Percentiles rank a stretch among this genome's conserved stretches.
phyloP scores from a whole-genome alignment of 768 basidiomycete species.

The Arthromyces matolae region DNA sequence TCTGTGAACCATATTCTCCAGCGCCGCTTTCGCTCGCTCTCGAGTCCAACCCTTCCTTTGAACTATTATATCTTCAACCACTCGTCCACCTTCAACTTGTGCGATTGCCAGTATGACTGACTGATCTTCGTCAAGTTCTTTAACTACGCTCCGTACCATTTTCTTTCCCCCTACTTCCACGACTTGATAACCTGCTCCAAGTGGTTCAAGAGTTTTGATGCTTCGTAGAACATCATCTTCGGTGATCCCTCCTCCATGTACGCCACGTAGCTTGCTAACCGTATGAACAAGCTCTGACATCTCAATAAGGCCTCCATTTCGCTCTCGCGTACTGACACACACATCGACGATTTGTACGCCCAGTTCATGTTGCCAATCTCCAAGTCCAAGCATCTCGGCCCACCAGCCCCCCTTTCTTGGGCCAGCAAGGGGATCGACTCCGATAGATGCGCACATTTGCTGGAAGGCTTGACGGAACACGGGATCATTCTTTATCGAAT shows the following conservation, averaged over 20 bases:
- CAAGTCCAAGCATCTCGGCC: constrained; percentile 82
- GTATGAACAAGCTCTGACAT: constrained; percentile 80
- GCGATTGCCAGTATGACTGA: constrained; percentile 76
- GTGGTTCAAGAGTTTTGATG: constrained; percentile 82
- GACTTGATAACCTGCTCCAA: constrained; percentile 90
- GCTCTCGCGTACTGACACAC: constrained; percentile 81
- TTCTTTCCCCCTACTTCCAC: constrained; percentile 69
- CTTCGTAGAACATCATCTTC: constrained; percentile 82
- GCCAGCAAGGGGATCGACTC: constrained; percentile 91
- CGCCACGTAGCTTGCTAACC: constrained; percentile 72
- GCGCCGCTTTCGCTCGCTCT: constrained; percentile 69
- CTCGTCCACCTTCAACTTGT: constrained; percentile 60
- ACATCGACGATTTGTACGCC: constrained; percentile 94
- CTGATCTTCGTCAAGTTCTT: constrained; percentile 89
- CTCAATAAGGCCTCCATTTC: constrained; percentile 91
- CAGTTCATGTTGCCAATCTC: constrained; percentile 95
- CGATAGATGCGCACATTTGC: constrained; percentile 92
- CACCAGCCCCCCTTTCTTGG: constrained; percentile 87
- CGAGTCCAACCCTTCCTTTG: constrained; percentile 68
- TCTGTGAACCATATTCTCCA: constrained; percentile 86
- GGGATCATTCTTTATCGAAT: constrained; percentile 80
- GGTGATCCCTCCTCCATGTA: constrained; percentile 65
- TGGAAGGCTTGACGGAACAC: constrained; percentile 89
- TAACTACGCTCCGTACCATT: constrained; percentile 87
- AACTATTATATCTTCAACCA: constrained; percentile 63